Evolutionary conservation across 331 rosid species (phyloP), one percentile per base, ranked within the genome.

Genomic region (Acacia concinna): DNA sequence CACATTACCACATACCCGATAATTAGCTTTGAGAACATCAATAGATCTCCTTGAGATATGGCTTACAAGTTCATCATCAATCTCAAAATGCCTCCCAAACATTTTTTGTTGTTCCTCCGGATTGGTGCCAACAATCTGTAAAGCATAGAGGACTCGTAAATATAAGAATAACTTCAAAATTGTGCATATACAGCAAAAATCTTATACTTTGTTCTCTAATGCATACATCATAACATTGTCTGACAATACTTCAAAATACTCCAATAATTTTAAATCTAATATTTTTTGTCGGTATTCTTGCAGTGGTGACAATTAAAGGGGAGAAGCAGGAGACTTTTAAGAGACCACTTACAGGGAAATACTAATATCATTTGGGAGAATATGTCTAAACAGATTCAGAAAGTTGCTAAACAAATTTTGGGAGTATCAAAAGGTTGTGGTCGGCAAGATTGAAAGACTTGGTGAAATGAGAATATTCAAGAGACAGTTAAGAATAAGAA

Each of bases 1-100:
- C 31, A 17, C 40, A 62, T 25, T 57, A 37, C 51, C 56, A 68
- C 90, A 78, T 81, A 87, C 90, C 86, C 90, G 82, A 72, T 87
- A 87, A 68, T 87, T 86, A 70, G 89, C 9, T 84, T 94, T 94
- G 28, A 94, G 97, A 20, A 92, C n/a, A 47, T 94, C 98, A 71
- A 94, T 94, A 2, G 98, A 94, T 79, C 71, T 91, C 89, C 98
- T 86, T 2, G 98, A 75, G 73, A 93, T 93, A 78, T 85, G 98
- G 87, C 99, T 93, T 64, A 94, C 98, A 88, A 96, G 99, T 76
- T 93, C 97, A 81, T 96, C 99, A n/a, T 93, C 97, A 20, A 88
- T 71, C 80, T 93, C 99, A 88, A 96, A 96, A 81, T 96, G 99
- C 87, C 99, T 87, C 65, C 99, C 99, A 46, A 32, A 90, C 98